Evolutionary conservation across 2,329 filamentous ascomycete species (phyloP).

Genomic region (Immersiporthe knoxdaviesiana): DNA sequence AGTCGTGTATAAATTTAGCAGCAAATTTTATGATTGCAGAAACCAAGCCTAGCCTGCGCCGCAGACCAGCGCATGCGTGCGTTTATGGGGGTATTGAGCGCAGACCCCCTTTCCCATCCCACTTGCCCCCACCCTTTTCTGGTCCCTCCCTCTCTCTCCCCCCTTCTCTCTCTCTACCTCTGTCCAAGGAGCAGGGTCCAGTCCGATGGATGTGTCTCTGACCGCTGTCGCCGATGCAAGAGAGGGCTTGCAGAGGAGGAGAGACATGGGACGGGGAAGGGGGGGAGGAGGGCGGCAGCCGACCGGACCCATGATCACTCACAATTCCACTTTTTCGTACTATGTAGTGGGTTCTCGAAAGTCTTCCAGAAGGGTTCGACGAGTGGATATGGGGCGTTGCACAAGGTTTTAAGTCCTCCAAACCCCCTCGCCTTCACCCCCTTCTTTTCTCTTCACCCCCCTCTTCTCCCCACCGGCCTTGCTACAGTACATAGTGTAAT

Average conservation of each 20-base stretch:
- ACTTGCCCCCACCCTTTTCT: too few species aligned
- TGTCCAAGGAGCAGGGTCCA: background rate
- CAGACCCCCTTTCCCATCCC: slow-evolving; percentile 21
- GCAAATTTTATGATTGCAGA: slow-evolving; percentile 18
- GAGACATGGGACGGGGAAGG: too few species aligned
- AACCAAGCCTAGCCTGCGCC: slow-evolving; percentile 9
- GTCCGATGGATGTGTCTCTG: slow-evolving; percentile 1
- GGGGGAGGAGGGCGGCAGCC: too few species aligned
- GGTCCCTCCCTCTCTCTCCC: too few species aligned
- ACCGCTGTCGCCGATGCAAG: slow-evolving; percentile 10
- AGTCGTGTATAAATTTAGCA: slow-evolving; percentile 27
- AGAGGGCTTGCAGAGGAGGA: background rate
- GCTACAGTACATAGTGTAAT: too few species aligned
- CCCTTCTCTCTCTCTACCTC: background rate
- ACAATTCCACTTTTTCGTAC: too few species aligned
- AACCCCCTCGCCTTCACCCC: background rate
- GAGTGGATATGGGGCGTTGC: slow-evolving; percentile 13
- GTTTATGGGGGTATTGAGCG: slow-evolving; percentile 9
- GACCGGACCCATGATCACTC: background rate
- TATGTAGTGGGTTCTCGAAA: slow-evolving; percentile 16
- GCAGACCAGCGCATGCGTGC: background rate
- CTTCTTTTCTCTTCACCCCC: background rate
- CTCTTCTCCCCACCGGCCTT: background rate
- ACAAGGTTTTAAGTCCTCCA: slow-evolving; percentile 3
- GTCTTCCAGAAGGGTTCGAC: slow-evolving; percentile 29